Percentiles rank a stretch among this genome's conserved stretches.
Conservation (phyloP, 2,329 filamentous ascomycete species). For the Coniochaeta prunicola region DNA sequence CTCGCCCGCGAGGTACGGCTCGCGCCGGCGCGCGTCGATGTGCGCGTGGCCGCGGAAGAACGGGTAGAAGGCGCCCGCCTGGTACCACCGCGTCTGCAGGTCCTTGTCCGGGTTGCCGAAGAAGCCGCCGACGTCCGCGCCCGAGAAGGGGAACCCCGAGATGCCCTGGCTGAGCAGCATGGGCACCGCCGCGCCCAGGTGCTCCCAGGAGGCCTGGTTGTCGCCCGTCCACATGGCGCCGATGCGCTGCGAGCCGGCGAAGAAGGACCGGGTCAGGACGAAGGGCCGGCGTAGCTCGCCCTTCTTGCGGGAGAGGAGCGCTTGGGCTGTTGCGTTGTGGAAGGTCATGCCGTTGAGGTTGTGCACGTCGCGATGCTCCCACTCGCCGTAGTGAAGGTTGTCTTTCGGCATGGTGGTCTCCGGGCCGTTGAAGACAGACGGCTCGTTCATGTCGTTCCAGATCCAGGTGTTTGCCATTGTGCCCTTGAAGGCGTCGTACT, state of each 20-base stretch:
- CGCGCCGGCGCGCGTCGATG: constrained; percentile 88
- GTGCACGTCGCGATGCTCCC: constrained; percentile 96
- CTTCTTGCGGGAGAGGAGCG: constrained; percentile 75
- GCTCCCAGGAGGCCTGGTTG: constrained; percentile 89
- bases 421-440: constrained; percentile 95
- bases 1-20: constrained; percentile 82
- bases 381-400: constrained; percentile 82
- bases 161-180: constrained; percentile 94
- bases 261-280: constrained; percentile 88
- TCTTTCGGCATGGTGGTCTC: constrained; percentile 99
- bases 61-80: constrained; percentile 92
- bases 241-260: constrained; percentile 78
- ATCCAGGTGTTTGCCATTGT: constrained; percentile 82
- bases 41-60: constrained; percentile 98
- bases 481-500: constrained; percentile 81
- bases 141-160: constrained; percentile 86
- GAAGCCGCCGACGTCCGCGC: constrained; percentile 95
- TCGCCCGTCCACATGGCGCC: constrained; percentile 99
- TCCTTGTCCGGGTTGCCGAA: constrained; percentile 96
- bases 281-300: constrained; percentile 83
- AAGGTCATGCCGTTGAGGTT: constrained; percentile 95
- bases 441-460: constrained; percentile 99
- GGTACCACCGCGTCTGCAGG: constrained; percentile 89
- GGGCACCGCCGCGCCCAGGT: constrained; percentile 80
- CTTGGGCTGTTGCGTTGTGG: constrained; percentile 88